Evolutionary conservation across 2,329 filamentous ascomycete species (phyloP).

Genomic region (Daldinia sp.): DNA sequence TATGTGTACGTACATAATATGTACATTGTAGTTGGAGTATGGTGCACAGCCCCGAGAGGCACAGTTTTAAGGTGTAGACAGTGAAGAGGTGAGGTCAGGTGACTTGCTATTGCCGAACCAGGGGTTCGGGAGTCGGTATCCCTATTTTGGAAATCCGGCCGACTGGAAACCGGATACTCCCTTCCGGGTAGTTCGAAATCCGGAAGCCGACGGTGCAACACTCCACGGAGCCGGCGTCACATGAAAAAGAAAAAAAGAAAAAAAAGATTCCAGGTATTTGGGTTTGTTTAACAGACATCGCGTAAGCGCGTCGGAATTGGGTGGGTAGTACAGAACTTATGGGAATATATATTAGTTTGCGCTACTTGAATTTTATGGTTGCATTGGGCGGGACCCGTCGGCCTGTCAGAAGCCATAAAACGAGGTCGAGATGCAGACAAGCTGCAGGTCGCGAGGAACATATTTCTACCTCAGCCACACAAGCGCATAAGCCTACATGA

Average conservation of each 20-base stretch:
- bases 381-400: conserved; percentile 2
- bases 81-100: not conserved
- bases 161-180: not conserved
- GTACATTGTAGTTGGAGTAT: not conserved
- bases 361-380: conserved; percentile 1
- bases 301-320: not conserved
- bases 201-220: conserved; percentile 5
- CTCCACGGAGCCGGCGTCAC: not conserved
- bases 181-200: not conserved
- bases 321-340: not conserved
- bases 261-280: no score
- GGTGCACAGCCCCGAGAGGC: not conserved
- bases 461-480: conserved; percentile 2
- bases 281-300: not conserved
- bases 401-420: conserved; percentile 8
- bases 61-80: conserved; percentile 1
- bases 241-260: not conserved
- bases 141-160: not conserved
- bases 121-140: not conserved
- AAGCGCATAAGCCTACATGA: conserved; percentile 3
- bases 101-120: not conserved
- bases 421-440: conserved; percentile 2
- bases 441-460: not conserved
- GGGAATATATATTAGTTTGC: conserved; percentile 9
- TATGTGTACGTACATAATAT: not conserved